These are phyloP conservation scores for Sporothrix protearum DNA, from an alignment of 2,329 filamentous ascomycete genomes.

Conservation along the genomic window DNA sequence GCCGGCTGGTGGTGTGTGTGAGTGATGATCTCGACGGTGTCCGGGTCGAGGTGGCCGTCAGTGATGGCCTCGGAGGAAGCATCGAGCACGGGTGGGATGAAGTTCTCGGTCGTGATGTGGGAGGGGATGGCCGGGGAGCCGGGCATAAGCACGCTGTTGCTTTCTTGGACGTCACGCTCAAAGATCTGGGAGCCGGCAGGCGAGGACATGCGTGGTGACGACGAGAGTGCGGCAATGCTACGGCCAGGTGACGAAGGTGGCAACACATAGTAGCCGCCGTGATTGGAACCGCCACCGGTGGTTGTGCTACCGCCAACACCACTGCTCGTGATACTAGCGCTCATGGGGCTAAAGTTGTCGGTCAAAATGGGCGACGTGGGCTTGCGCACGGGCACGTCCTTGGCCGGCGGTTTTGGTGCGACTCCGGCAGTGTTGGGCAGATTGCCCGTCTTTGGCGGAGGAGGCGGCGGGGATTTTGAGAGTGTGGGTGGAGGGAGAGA, in stretches of 20 bases:
- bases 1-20: conserved; percentile 81
- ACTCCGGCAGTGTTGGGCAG: conserved; percentile 21
- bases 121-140: conserved; percentile 83
- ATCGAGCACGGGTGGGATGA: conserved; percentile 86
- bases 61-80: conserved; percentile 91
- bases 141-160: conserved; percentile 47
- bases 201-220: conserved; percentile 72
- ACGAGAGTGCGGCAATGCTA: conserved; percentile 50
- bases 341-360: conserved; percentile 35
- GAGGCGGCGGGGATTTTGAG: conserved; percentile 34
- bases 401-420: conserved; percentile 28
- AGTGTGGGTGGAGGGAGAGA: neutral
- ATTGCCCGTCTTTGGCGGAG: conserved; percentile 34
- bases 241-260: conserved; percentile 65
- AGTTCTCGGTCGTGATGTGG: conserved; percentile 90
- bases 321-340: conserved; percentile 43
- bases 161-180: conserved; percentile 88
- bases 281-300: conserved; percentile 32
- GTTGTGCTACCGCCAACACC: conserved; percentile 31
- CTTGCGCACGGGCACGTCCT: conserved; percentile 38
- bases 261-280: conserved; percentile 37
- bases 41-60: conserved; percentile 76
- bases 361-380: conserved; percentile 37
- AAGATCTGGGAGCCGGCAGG: conserved; percentile 81
- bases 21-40: conserved; percentile 89